Base-by-base conservation (phyloP, 306 rosid species). In the Prinsepia uniflora region DNA sequence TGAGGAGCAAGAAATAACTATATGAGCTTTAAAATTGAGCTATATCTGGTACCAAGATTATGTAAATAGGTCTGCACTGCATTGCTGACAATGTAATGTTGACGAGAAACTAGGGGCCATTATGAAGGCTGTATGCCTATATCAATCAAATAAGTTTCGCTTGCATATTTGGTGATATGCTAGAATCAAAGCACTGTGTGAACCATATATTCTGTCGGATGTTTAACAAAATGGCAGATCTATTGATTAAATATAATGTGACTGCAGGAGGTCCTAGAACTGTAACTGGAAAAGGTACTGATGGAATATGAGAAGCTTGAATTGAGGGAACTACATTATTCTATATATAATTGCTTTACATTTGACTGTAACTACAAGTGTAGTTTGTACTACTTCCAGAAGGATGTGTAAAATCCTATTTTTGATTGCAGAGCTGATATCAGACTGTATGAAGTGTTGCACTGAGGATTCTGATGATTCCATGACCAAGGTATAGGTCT, bases 401-500 rank as follows among this genome's bases (percentile, higher is more conserved):
- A 20, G 49, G 13, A 22, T 42, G 2, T 30, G 2, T 30, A 30
- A 30, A 30, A 42, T 67, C 53, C 12, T 19, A 36, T 9, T 73
- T 71, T 83, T 70, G 59, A 68, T 71, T 81, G 84, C 89, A 93
- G 98, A 89, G 48, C 70, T 90, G 87, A 88, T 90, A 64, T 81
- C 94, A 13, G 90, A 84, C 45, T 90, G 97, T 82, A 63, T 82
- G 53, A 88, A 89, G 79, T 94, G 98, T 75, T 94, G 98, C 76
- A 57, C 94, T 0, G 88, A 89, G 75, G 98, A 94, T 74, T 94
- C 95, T 62, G 62, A 87, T 75, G 97, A 94, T 75, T 90, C 92
- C 69, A 72, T 76, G 49, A 84, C 85, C 67, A 94, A 89, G 98
- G 98, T 93, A 78, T 49, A 54, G 41, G 24, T 60, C 42, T 30